Percentiles rank a stretch among this genome's conserved stretches.
Conservation (phyloP, 257 asterid species). For the Henckelia pumila region DNA sequence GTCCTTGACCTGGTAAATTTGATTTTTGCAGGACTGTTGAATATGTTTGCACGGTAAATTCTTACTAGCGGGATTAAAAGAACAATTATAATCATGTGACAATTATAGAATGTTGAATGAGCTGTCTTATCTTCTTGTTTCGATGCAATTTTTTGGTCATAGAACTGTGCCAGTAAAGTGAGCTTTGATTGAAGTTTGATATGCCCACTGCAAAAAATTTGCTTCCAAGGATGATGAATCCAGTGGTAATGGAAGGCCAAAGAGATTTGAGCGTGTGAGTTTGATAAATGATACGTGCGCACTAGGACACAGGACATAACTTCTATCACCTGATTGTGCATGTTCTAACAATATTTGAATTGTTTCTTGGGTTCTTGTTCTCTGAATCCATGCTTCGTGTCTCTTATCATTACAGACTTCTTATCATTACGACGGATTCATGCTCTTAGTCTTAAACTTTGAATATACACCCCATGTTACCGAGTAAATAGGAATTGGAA, state of each 20-base stretch:
- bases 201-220: too few species aligned
- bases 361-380: background rate
- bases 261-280: background rate
- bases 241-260: background rate
- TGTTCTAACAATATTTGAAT: background rate
- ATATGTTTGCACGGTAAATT: background rate
- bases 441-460: background rate
- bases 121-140: too few species aligned
- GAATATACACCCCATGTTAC: too few species aligned
- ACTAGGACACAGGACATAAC: background rate
- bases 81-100: too few species aligned
- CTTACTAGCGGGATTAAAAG: too few species aligned
- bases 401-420: background rate
- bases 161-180: too few species aligned
- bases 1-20: slow-evolving; percentile 74
- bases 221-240: background rate
- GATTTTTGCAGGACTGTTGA: background rate
- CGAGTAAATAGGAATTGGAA: too few species aligned
- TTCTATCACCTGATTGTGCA: background rate
- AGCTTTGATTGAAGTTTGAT: too few species aligned
- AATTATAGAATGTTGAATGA: too few species aligned
- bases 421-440: background rate
- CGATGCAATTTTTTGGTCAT: too few species aligned
- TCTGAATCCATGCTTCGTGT: background rate
- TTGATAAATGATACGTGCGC: background rate